Base-by-base conservation (phyloP, 2,329 filamentous ascomycete species). In the Pestalotiopsis sp. region DNA sequence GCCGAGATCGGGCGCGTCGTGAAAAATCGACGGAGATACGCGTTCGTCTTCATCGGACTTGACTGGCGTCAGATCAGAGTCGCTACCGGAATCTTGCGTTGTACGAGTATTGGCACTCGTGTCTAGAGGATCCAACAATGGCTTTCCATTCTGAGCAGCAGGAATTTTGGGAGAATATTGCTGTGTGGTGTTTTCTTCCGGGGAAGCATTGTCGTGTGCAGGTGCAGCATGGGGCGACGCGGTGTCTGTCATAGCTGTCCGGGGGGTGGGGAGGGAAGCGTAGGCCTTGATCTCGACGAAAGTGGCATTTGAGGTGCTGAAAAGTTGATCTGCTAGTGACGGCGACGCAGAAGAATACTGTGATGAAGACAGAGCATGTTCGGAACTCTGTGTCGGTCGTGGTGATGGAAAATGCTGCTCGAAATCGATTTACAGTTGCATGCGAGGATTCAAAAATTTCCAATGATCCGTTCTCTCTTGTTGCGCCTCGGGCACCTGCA, bases 211-310 rank as follows among this genome's bases (percentile, higher is more conserved):
- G 69, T 76, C 66, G 74, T 79, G 77, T 78, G 79, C 76, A 75
- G 79, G 79, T 76, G 81, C 82, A 77, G 80, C 78, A 77, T 81
- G 80, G 81, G 83, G 81, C 81, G 86, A 88, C 86, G 86, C 87
- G 86, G 81, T 87, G 83, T 84, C 83, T 81, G 84, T 86, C 87
- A 89, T 89, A 84, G 82, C 87, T 82, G 76, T 77, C 78, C 76
- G 77, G 79, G 80, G 76, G 80, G 73, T 74, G 74, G 75, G 74
- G 78, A 79, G 79, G 80, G 80, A 80, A 79, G 77, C 77, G 79
- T 78, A 78, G 82, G 82, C 82, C 83, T 84, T 85, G 81, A 84
- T 82, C 84, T 86, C 85, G 79, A 82, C 82, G 84, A 83, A 82
- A 82, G 78, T 82, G 79, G 85, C 88, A 91, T 90, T 84, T 87